These are phyloP conservation scores for Aspergillus ruber DNA, from an alignment of 2,329 filamentous ascomycete genomes.

Conservation along the genomic window DNA sequence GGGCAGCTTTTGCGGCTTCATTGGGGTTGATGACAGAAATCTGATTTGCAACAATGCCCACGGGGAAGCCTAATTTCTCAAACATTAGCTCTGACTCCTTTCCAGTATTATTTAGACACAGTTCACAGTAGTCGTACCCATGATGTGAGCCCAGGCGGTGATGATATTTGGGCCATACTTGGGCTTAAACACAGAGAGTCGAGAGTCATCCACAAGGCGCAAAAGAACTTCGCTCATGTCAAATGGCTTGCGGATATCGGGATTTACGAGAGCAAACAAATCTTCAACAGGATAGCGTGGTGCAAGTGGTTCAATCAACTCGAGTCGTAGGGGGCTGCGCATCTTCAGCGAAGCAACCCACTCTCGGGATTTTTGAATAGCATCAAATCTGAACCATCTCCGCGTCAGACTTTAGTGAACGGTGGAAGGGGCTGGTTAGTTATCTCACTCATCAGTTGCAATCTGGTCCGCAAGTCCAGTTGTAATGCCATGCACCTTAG, in stretches of 20 bases:
- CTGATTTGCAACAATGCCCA: slow-evolving; percentile 40
- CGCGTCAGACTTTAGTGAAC: no score
- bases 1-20: slow-evolving; percentile 37
- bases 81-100: no score
- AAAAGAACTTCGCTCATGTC: slow-evolving; percentile 36
- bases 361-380: slow-evolving; percentile 34
- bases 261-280: slow-evolving; percentile 30
- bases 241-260: slow-evolving; percentile 36
- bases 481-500: slow-evolving; percentile 33
- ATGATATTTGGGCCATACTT: slow-evolving; percentile 35
- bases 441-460: slow-evolving; percentile 35
- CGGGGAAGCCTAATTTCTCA: slow-evolving; percentile 26
- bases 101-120: no score
- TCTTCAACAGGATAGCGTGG: slow-evolving; percentile 34
- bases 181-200: slow-evolving; percentile 36
- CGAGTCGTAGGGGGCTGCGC: background rate
- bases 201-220: slow-evolving; percentile 38
- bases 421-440: no score
- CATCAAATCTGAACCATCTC: slow-evolving; percentile 28
- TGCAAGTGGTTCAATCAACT: slow-evolving; percentile 3
- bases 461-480: slow-evolving; percentile 42
- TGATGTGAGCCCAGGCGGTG: slow-evolving; percentile 36
- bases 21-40: slow-evolving; percentile 34
- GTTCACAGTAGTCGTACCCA: no score
- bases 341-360: slow-evolving; percentile 27